These are phyloP conservation scores for Cantharellus cinnabarinus DNA, from an alignment of 768 basidiomycete genomes.

Conservation along the genomic window DNA sequence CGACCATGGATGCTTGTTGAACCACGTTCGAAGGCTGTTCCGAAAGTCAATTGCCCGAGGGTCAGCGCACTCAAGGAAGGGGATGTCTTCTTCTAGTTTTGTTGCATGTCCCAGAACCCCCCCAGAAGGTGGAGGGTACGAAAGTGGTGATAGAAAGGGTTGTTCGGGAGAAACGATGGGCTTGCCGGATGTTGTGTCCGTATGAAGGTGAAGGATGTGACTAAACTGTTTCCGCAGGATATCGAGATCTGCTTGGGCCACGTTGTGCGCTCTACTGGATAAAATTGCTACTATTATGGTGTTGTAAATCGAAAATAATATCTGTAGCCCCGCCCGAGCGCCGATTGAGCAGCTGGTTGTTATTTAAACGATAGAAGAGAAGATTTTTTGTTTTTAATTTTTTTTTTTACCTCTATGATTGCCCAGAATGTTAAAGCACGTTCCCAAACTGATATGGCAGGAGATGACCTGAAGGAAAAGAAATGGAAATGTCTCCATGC, in stretches of 20 bases:
- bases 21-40: slow-evolving; percentile 25
- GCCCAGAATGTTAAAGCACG: not conserved
- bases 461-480: not conserved
- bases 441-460: not conserved
- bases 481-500: not conserved
- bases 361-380: not conserved
- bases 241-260: not conserved
- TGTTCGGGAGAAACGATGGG: not conserved
- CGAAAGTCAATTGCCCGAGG: slow-evolving; percentile 39
- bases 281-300: not conserved
- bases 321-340: not conserved
- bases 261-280: not conserved
- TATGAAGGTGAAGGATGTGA: not conserved
- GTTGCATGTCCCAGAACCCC: too few relatives aligned
- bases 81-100: slow-evolving; percentile 22
- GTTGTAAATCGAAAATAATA: not conserved
- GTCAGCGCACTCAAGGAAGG: slow-evolving; percentile 38
- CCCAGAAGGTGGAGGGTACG: too few relatives aligned
- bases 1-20: slow-evolving; percentile 54
- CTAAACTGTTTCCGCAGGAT: not conserved
- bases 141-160: not conserved
- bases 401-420: not conserved
- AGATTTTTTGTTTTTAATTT: not conserved
- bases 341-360: not conserved
- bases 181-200: not conserved